A percentile compares a stretch with the other conserved stretches of the same genome.
Evolutionary conservation across 768 basidiomycete genomes (phyloP).

Genomic region (Auriscalpium orientale): DNA sequence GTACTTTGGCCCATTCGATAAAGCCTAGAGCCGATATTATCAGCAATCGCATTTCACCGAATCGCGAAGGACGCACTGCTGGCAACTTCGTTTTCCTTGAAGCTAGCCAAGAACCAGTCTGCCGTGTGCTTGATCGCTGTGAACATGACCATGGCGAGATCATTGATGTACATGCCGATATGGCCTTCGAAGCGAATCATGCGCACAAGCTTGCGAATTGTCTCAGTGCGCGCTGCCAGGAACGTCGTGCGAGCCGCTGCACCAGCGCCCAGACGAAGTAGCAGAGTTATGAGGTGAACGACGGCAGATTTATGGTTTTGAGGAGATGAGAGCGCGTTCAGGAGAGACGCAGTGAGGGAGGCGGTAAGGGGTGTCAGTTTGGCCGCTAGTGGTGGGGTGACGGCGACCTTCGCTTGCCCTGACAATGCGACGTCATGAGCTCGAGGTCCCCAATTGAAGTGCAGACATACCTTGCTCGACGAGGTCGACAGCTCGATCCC

Average conservation of each 20-base stretch:
- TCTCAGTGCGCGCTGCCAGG: conserved; percentile 65
- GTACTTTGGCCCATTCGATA: conserved; percentile 87
- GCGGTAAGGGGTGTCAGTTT: conserved; percentile 63
- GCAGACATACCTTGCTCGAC: conserved; percentile 64
- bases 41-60: not conserved
- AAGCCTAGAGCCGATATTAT: conserved; percentile 49
- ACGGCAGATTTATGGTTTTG: conserved; percentile 72
- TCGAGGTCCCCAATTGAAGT: not conserved
- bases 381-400: conserved; percentile 41
- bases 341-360: conserved; percentile 60
- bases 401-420: conserved; percentile 59
- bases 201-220: conserved; percentile 71
- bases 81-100: conserved; percentile 91
- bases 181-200: conserved; percentile 89
- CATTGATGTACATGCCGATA: conserved; percentile 76
- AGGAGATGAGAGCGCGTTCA: conserved; percentile 66
- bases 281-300: conserved; percentile 61
- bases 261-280: conserved; percentile 68
- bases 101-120: conserved; percentile 96
- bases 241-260: conserved; percentile 79
- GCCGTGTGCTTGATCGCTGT: conserved; percentile 95
- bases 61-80: conserved; percentile 53
- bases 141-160: conserved; percentile 84
- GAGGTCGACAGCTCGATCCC: conserved; percentile 78
- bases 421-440: not conserved